Conservation (phyloP, 768 basidiomycete species). For the Rossbeevera mucosa region DNA sequence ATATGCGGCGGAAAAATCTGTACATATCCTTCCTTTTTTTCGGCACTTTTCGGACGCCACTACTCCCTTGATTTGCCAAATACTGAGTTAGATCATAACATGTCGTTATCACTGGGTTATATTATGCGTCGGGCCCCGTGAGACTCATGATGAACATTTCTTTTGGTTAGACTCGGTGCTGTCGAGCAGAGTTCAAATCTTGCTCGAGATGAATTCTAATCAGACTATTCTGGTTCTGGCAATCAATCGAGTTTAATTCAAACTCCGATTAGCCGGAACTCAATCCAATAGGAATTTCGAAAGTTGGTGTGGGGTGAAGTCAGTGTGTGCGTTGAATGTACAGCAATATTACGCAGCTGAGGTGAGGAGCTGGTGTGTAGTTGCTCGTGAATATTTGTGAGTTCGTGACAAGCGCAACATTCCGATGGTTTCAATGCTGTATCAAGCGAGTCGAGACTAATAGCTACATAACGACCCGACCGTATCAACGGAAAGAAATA, state of each 20-base stretch:
- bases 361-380: too few relatives aligned
- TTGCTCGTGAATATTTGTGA: too few relatives aligned
- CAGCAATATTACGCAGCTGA: too few relatives aligned
- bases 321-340: too few relatives aligned
- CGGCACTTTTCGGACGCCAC: neutral
- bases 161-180: neutral
- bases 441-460: too few relatives aligned
- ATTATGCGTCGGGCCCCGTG: neutral
- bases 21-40: neutral
- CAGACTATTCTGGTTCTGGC: neutral
- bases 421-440: too few relatives aligned
- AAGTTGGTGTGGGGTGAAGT: too few relatives aligned
- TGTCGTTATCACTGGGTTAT: neutral
- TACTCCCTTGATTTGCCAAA: neutral
- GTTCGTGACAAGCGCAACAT: too few relatives aligned
- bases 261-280: neutral
- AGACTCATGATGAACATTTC: neutral
- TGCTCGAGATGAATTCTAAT: neutral
- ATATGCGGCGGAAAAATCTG: neutral
- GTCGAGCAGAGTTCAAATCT: neutral
- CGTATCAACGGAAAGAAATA: too few relatives aligned
- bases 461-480: too few relatives aligned
- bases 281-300: neutral
- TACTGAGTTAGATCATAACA: neutral
- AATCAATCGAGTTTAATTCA: neutral